Conservation (phyloP, 1,284 basidiomycete genomes). For the Rhodotorula sp. region DNA sequence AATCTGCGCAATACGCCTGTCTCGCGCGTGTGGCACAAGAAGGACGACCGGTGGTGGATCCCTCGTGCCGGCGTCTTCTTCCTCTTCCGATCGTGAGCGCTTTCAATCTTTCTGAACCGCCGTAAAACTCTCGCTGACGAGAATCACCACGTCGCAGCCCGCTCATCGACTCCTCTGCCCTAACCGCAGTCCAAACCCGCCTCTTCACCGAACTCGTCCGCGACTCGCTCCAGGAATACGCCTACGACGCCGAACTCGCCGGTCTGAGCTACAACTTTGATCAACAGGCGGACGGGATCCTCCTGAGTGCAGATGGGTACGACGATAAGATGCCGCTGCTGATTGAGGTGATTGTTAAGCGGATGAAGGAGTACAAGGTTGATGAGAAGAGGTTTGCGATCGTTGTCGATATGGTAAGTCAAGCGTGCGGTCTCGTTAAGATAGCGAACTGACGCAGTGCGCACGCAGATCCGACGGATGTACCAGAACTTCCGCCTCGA, state of each 20-base stretch:
- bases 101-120: too few relatives aligned
- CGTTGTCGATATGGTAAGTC: conserved; percentile 75
- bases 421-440: background rate
- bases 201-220: conserved; percentile 83
- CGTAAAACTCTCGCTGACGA: too few relatives aligned
- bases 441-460: background rate
- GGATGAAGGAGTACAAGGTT: conserved; percentile 66
- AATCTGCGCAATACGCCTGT: conserved; percentile 64
- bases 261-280: conserved; percentile 77
- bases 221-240: conserved; percentile 84
- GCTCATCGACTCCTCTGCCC: conserved; percentile 47
- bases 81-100: conserved; percentile 64
- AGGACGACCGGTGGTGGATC: conserved; percentile 92
- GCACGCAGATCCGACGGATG: conserved; percentile 61
- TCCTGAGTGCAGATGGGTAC: conserved; percentile 75
- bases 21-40: conserved; percentile 82
- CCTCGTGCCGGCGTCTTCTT: conserved; percentile 76
- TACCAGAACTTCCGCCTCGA: conserved; percentile 85
- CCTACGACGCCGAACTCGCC: conserved; percentile 90
- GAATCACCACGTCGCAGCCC: conserved; percentile 41
- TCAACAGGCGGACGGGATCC: conserved; percentile 66
- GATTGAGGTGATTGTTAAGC: conserved; percentile 70
- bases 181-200: conserved; percentile 53
- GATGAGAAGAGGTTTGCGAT: conserved; percentile 72
- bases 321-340: conserved; percentile 89